These are phyloP conservation scores for Onygena corvina DNA, from an alignment of 2,329 filamentous ascomycete species.

Conservation along the genomic window DNA sequence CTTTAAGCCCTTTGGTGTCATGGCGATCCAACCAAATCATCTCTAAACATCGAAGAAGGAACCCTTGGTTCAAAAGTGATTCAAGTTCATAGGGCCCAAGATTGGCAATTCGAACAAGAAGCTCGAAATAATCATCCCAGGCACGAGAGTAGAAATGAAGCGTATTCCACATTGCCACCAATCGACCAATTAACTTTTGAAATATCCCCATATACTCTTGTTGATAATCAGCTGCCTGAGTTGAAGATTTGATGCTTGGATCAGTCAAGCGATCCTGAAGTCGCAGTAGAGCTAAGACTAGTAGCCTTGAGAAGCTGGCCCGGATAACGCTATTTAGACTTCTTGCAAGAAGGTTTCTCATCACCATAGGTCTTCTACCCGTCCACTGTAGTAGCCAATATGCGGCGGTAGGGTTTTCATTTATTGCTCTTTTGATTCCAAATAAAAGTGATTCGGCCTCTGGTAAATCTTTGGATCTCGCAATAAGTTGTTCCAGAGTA, in stretches of 20 bases:
- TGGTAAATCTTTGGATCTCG: conserved; percentile 56
- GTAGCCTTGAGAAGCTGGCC: conserved; percentile 38
- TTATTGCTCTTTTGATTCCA: conserved; percentile 41
- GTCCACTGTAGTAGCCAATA: conserved; percentile 53
- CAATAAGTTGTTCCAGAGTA: conserved; percentile 64
- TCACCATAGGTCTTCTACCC: conserved; percentile 40
- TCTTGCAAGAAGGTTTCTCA: conserved; percentile 55
- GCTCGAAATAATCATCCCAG: conserved; percentile 66
- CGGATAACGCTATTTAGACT: conserved; percentile 49
- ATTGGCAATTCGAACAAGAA: conserved; percentile 54
- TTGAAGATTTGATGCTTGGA: conserved; percentile 18
- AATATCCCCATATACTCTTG: conserved; percentile 22
- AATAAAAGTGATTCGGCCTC: conserved; percentile 48
- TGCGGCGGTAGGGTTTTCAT: conserved; percentile 44
- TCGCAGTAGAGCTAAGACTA: conserved; percentile 42
- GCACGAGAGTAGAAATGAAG: conserved; percentile 52
- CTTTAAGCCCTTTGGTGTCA: conserved; percentile 38
- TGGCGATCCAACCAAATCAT: conserved; percentile 50
- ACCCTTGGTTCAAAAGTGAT: conserved; percentile 49
- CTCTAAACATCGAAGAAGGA: conserved; percentile 47
- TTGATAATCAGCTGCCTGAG: conserved; percentile 19
- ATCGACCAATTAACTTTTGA: conserved; percentile 32
- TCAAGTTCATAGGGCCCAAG: conserved; percentile 49
- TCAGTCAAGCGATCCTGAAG: conserved; percentile 36
- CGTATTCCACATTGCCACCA: conserved; percentile 49